phyloP scores from a whole-genome alignment of 345 rosid species.

The Clausena lansium region DNA sequence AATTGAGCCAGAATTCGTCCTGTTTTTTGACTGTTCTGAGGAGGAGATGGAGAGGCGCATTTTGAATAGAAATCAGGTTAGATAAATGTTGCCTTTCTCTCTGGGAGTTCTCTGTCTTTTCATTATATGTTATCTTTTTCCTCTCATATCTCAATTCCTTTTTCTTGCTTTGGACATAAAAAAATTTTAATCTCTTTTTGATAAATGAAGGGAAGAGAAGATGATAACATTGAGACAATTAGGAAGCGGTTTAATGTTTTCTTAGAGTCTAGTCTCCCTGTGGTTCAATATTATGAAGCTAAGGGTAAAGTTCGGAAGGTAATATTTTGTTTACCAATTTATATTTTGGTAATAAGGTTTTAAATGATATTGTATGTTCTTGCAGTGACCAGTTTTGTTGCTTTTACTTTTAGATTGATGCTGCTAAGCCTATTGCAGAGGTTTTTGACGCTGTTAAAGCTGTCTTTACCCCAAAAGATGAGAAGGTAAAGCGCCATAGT shows the following conservation, averaged over 20 bases:
- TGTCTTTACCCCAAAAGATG: slow-evolving; percentile 45
- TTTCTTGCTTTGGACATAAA: neutral
- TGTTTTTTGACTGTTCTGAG: slow-evolving; percentile 60
- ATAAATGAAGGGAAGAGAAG: slow-evolving; percentile 65
- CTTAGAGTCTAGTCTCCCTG: slow-evolving; percentile 59
- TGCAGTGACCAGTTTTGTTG: slow-evolving; percentile 6
- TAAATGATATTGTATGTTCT: neutral
- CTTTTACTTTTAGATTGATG: slow-evolving; percentile 51
- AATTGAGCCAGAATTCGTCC: slow-evolving; percentile 57
- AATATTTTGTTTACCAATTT: slow-evolving; percentile 12
- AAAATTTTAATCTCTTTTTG: neutral
- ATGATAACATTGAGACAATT: slow-evolving; percentile 65
- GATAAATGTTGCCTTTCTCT: slow-evolving; percentile 10
- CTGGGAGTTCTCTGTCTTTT: no score
- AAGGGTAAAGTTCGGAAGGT: slow-evolving; percentile 70
- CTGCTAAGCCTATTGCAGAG: slow-evolving; percentile 58
- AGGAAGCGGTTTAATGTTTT: slow-evolving; percentile 65
- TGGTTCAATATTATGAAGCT: slow-evolving; percentile 44
- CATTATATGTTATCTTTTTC: neutral
- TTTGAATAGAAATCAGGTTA: slow-evolving; percentile 71
- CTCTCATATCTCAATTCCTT: neutral
- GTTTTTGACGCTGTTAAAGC: slow-evolving; percentile 61
- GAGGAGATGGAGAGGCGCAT: slow-evolving; percentile 66
- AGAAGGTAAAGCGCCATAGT: slow-evolving; percentile 34
- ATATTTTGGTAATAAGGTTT: neutral